Percentiles rank a stretch among this genome's conserved stretches.
phyloP scores from a whole-genome alignment of 352 stramenopile species.

The Globisporangium parvum region DNA sequence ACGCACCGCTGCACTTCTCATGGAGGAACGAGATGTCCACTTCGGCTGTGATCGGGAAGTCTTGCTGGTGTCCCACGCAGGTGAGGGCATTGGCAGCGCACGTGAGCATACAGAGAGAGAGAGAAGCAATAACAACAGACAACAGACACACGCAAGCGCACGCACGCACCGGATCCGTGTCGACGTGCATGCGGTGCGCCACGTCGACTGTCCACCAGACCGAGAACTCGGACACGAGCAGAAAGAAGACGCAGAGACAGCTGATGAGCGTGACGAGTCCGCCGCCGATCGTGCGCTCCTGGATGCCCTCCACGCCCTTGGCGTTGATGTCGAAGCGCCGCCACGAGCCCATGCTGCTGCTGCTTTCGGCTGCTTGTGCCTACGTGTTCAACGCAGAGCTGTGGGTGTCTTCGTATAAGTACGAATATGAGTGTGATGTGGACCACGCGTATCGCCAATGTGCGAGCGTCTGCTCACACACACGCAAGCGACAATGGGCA shows the following conservation, averaged over 20 bases:
- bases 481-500: not conserved
- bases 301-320: slow-evolving; percentile 87
- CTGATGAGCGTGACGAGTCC: slow-evolving; percentile 80
- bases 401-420: not conserved
- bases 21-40: slow-evolving; percentile 83
- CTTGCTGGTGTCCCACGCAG: slow-evolving; percentile 41
- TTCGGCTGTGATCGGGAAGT: slow-evolving; percentile 69
- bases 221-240: slow-evolving; percentile 80
- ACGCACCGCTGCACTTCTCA: slow-evolving; percentile 61
- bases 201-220: slow-evolving; percentile 84
- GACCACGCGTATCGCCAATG: not conserved
- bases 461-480: not conserved
- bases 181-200: slow-evolving; percentile 84
- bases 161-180: slow-evolving; percentile 62
- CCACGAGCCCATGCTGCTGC: slow-evolving; percentile 47
- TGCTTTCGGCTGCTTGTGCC: slow-evolving; percentile 3
- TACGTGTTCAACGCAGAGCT: slow-evolving; percentile 4
- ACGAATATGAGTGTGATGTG: not conserved
- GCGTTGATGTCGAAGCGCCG: slow-evolving; percentile 84
- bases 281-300: slow-evolving; percentile 81
- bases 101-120: not conserved
- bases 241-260: slow-evolving; percentile 59
- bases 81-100: not conserved
- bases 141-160: not conserved
- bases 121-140: not conserved